Percentiles rank a stretch among this genome's conserved stretches.
These are phyloP conservation scores for Eucalyptus pauciflora DNA, from an alignment of 345 rosid genomes.

Conservation along the genomic window DNA sequence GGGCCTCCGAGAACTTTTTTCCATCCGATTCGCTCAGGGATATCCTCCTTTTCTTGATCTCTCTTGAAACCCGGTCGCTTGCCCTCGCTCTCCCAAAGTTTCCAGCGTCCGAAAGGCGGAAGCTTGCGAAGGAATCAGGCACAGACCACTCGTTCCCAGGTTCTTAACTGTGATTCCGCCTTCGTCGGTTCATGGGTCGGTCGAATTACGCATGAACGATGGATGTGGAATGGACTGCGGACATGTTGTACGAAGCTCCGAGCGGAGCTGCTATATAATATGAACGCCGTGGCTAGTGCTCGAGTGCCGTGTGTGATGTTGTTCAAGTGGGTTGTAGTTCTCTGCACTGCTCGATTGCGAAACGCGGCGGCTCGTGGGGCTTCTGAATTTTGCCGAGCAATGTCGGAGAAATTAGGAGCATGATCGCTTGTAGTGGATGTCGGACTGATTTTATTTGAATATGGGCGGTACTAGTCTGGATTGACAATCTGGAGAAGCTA, in stretches of 20 bases:
- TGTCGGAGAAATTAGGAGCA: neutral
- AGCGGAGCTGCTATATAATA: neutral
- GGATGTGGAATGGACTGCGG: neutral
- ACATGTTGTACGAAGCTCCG: neutral
- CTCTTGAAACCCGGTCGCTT: rapidly evolving
- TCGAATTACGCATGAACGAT: neutral
- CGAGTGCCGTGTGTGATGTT: neutral
- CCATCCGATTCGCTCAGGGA: neutral
- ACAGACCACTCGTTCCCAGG: neutral
- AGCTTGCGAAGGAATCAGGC: neutral
- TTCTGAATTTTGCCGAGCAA: neutral
- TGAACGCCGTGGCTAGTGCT: neutral
- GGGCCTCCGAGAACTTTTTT: neutral
- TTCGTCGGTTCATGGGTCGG: neutral
- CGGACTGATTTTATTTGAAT: neutral
- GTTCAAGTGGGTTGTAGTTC: neutral
- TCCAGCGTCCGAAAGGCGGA: neutral
- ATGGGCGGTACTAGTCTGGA: neutral
- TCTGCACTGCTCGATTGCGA: neutral
- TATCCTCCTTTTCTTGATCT: neutral
- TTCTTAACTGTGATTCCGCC: neutral
- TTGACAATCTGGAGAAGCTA: neutral
- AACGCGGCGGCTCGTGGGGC: neutral
- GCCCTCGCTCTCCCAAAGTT: neutral
- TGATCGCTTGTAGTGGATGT: neutral